A percentile compares a stretch with the other conserved stretches of the same genome.
phyloP scores from a whole-genome alignment of 106 monocot genomes.

The Dioscorea dumetorum region DNA sequence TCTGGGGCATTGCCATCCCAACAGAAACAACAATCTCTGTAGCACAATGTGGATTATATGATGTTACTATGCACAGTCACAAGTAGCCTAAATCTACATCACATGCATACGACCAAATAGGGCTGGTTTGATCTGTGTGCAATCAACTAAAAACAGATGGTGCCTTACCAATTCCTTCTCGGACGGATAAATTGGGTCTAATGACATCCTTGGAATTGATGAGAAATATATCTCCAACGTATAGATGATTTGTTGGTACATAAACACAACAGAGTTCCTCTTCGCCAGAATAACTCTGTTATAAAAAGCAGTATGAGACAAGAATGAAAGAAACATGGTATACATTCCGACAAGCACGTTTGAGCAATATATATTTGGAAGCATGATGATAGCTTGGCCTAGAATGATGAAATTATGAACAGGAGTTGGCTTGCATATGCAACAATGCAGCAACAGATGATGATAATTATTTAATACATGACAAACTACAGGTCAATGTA shows the following conservation, averaged over 20 bases:
- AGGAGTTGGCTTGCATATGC: too few species aligned
- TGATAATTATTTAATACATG: too few species aligned
- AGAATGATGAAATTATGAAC: too few species aligned
- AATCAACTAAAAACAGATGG: neutral
- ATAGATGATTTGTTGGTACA: conserved; percentile 17
- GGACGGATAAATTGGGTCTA: conserved; percentile 16
- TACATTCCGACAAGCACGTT: neutral
- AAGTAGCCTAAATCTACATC: neutral
- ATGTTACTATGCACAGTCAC: neutral
- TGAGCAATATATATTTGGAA: too few species aligned
- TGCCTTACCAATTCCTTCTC: conserved; percentile 14
- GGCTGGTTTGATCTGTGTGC: too few species aligned
- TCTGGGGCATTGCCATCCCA: conserved; percentile 9
- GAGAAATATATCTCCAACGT: conserved; percentile 12
- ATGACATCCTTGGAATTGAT: conserved; percentile 18
- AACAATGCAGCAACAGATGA: too few species aligned
- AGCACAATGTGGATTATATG: neutral
- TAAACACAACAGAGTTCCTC: conserved; percentile 16
- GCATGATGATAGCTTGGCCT: too few species aligned
- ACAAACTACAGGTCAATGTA: too few species aligned
- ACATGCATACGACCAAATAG: too few species aligned
- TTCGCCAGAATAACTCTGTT: conserved; percentile 13
- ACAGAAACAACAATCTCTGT: conserved; percentile 15
- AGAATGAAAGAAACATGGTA: neutral
- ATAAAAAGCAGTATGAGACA: neutral